Evolutionary conservation across 2,329 filamentous ascomycete genomes (phyloP).

Genomic region (Bipolaris gigantea): DNA sequence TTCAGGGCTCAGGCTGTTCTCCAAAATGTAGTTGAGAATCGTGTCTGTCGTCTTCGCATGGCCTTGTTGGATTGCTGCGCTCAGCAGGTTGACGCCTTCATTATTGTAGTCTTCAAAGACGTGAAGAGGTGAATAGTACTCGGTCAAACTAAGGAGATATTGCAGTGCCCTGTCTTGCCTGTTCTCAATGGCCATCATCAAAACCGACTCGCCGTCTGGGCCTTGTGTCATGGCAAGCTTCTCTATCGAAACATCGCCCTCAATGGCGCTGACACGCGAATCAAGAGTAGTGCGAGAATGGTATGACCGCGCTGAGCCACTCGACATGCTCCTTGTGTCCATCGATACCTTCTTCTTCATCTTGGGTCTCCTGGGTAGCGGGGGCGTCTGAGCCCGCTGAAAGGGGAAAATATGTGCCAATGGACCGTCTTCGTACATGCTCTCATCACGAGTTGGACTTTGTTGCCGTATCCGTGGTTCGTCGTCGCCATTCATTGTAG

Average conservation of each 20-base stretch:
- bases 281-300: conserved; percentile 75
- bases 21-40: conserved; percentile 70
- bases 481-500: conserved; percentile 36
- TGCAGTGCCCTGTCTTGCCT: conserved; percentile 70
- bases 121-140: conserved; percentile 71
- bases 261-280: conserved; percentile 66
- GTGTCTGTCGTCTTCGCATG: conserved; percentile 73
- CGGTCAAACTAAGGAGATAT: conserved; percentile 76
- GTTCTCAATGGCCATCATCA: conserved; percentile 59
- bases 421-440: conserved; percentile 42
- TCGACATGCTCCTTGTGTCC: conserved; percentile 87
- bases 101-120: conserved; percentile 85
- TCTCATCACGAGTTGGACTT: conserved; percentile 24
- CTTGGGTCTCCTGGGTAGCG: conserved; percentile 54
- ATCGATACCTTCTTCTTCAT: conserved; percentile 79
- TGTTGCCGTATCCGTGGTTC: conserved; percentile 23
- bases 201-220: conserved; percentile 75
- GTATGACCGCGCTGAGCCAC: conserved; percentile 80
- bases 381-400: conserved; percentile 62
- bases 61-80: conserved; percentile 84
- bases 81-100: conserved; percentile 85
- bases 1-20: conserved; percentile 55
- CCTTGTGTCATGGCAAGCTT: conserved; percentile 73
- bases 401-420: conserved; percentile 92
- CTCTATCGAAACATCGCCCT: conserved; percentile 85